phyloP scores from a whole-genome alignment of 306 rosid species.

The Ammopiptanthus mongolicus region DNA sequence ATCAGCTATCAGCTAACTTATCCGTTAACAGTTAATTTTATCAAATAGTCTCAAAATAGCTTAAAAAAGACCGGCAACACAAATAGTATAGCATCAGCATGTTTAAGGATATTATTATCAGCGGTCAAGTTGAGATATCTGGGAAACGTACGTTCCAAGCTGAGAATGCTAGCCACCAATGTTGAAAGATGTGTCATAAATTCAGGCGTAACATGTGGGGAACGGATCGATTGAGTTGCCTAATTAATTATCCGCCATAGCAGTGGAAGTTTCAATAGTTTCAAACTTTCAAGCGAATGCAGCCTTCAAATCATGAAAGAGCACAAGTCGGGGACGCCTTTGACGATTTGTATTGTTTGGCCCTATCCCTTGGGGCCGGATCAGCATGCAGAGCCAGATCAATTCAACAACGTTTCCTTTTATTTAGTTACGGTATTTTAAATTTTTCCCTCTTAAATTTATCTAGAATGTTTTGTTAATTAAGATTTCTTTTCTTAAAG shows the following conservation, averaged over 20 bases:
- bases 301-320: neutral
- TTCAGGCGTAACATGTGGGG: neutral
- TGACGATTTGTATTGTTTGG: neutral
- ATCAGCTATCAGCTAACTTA: too few relatives aligned
- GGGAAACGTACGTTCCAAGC: neutral
- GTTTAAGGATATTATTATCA: neutral
- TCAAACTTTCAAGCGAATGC: neutral
- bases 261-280: neutral
- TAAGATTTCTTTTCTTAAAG: neutral
- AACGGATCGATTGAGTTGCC: neutral
- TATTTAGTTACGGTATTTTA: neutral
- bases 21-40: too few relatives aligned
- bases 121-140: neutral
- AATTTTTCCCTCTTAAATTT: neutral
- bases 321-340: neutral
- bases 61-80: neutral
- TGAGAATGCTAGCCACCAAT: neutral
- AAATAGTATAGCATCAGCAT: neutral
- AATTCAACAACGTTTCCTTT: neutral
- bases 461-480: neutral
- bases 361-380: neutral
- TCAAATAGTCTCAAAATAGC: too few relatives aligned
- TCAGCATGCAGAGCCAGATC: neutral
- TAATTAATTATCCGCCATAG: neutral
- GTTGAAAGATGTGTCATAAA: neutral